Conservation (phyloP, 257 asterid genomes). For the Henckelia pumila region DNA sequence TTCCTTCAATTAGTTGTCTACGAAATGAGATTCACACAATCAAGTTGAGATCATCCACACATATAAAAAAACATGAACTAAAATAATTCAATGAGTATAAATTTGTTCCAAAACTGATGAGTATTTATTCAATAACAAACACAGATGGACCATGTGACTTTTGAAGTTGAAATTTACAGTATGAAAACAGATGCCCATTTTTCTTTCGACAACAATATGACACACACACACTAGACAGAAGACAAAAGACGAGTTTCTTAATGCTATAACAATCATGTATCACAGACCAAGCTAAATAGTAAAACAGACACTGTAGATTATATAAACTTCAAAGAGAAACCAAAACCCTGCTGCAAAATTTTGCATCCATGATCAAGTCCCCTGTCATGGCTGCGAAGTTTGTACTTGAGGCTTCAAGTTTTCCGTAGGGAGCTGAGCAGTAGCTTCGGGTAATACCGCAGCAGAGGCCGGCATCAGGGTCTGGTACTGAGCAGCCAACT, state of each 20-base stretch:
- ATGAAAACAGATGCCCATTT: slow-evolving; percentile 42
- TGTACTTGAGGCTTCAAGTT: slow-evolving; percentile 52
- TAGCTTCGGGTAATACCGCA: slow-evolving; percentile 40
- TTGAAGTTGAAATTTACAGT: slow-evolving; percentile 41
- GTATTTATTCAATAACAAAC: slow-evolving; percentile 34
- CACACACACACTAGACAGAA: slow-evolving; percentile 26
- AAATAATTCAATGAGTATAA: too few species aligned
- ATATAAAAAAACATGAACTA: neutral
- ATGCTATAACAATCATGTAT: slow-evolving; percentile 55
- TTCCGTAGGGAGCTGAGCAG: slow-evolving; percentile 51
- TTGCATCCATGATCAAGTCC: slow-evolving; percentile 54
- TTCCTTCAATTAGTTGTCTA: too few species aligned
- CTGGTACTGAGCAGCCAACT: slow-evolving; percentile 71
- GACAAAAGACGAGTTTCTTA: slow-evolving; percentile 36
- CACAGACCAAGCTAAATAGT: slow-evolving; percentile 49
- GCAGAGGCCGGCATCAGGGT: slow-evolving; percentile 53
- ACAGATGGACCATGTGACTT: slow-evolving; percentile 30
- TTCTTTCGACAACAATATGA: slow-evolving; percentile 24
- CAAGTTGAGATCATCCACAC: neutral
- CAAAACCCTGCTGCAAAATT: slow-evolving; percentile 75
- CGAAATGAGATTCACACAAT: too few species aligned
- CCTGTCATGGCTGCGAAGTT: slow-evolving; percentile 52
- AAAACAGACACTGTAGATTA: slow-evolving; percentile 32
- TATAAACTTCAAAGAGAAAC: slow-evolving; percentile 37
- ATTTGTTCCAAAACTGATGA: neutral